Evolutionary conservation across 768 basidiomycete species (phyloP), one percentile per base, ranked within the genome.

Genomic region (Pleurotus ostreatus): DNA sequence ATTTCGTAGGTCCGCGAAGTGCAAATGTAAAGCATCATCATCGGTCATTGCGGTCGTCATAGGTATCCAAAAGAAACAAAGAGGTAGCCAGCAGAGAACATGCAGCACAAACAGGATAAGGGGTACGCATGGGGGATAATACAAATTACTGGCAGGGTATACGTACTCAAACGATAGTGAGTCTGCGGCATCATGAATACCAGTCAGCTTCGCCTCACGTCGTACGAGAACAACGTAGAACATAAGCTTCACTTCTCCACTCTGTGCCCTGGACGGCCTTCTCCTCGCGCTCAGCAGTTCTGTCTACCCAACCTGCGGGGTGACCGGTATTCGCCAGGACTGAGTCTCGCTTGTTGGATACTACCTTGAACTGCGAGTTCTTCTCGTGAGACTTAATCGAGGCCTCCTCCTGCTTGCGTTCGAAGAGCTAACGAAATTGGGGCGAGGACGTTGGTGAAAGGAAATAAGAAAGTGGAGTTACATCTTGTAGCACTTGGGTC

Each of bases 361-460:
- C 86, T 37, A 96, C 80, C 72, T 91, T 89, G 78, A 96, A 94
- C 60, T 89, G 85, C 6, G 84, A 83, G 20, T 64, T 59, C 66
- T 63, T 60, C 2, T 63, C 59, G 4, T 55, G 53, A 2, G 70
- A 61, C 18, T 62, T 64, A 11, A 63, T 60, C 0, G 69, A 68
- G 22, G 61, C 61, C 40, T 75, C 73, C 0, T 73, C 68, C 64
- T 82, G 81, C 66, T 83, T 85, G 25, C 75, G 75, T 66, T 81
- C 74, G 72, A 88, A 88, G 39, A 85, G 34, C 82, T 87, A 16
- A 37, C 6, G 13, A 16, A 30, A 11, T 55, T 5, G 54, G 48
- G 34, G 49, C 55, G 46, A 57, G 39, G 37, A 58, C 41, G 22
- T 22, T 26, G 43, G 8, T n/a, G 23, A 22, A 26, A 23, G 39